Evolutionary conservation across 305 asterid genomes (phyloP), one percentile per base, ranked within the genome.

Genomic region (Fraxinus baroniana): DNA sequence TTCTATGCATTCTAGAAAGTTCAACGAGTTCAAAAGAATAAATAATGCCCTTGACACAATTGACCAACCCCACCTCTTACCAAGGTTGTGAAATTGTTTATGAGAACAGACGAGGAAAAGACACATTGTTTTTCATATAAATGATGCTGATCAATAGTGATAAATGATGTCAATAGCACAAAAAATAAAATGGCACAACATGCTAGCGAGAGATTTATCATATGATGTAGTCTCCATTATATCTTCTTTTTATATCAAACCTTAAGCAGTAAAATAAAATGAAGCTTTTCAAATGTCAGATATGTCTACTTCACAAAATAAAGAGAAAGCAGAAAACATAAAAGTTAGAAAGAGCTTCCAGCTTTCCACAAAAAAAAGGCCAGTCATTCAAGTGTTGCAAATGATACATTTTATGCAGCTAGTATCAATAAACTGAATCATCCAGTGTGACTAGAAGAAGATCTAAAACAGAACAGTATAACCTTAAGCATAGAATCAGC

Each of bases 401-500:
- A 74, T 10, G 12, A 74, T 13, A 76, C 28, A 57, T 57, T 64
- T 74, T 60, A 44, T 33, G 7, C 20, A 60, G 33, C n/a, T n/a
- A n/a, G n/a, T 60, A 3, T 20, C 26, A 39, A 39, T 52, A 74
- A 22, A 70, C 79, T 17, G 72, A 82, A 24, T 66, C 66, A 76
- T 77, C 72, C 71, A 82, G n/a, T 46, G 57, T 30, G 52, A 77
- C 24, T 36, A 64, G 22, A 33, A 85, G 73, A 74, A 33, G 44
- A 33, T 46, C 76, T 52, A 52, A 33, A 70, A 46, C 7, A 46
- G 76, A 81, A 13, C 4, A 37, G 36, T 66, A 90, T 87, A 79
- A 97, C 98, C 98, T 97, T 97, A 82, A 91, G 89, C 84, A 84
- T 73, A 52, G 97, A 85, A 87, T 93, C 87, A 52, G 62, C 87